Evolutionary conservation across 768 basidiomycete genomes (phyloP).

Genomic region (Coprinopsis sp.): DNA sequence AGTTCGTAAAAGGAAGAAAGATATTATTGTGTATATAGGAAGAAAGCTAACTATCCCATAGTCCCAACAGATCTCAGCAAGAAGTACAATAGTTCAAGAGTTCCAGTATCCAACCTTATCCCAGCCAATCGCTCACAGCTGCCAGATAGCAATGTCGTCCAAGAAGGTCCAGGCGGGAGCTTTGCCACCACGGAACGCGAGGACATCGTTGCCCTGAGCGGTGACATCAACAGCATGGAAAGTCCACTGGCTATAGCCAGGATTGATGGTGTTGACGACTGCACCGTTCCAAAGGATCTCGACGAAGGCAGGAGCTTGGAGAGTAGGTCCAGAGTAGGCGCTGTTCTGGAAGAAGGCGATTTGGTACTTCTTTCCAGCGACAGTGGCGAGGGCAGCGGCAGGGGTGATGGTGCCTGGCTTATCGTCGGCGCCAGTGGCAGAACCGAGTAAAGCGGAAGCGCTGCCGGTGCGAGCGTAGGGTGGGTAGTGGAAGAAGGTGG

Average conservation of each 20-base stretch:
- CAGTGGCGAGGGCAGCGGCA: conserved; percentile 27
- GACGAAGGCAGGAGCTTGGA: conserved; percentile 32
- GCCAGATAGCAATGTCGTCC: conserved; percentile 35
- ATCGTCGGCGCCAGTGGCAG: conserved; percentile 32
- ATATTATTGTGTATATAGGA: too few species aligned
- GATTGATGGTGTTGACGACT: conserved; percentile 25
- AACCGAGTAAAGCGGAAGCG: conserved; percentile 39
- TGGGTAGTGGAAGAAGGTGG: conserved; percentile 39
- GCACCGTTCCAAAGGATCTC: conserved; percentile 42
- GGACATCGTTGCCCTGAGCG: conserved; percentile 31
- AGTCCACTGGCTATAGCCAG: conserved; percentile 36
- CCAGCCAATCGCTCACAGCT: conserved; percentile 2
- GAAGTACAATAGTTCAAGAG: too few species aligned
- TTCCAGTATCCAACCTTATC: not conserved
- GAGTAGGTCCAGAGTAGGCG: conserved; percentile 29
- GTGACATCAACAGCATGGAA: conserved; percentile 32
- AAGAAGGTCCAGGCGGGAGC: conserved; percentile 48
- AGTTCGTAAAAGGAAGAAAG: too few species aligned
- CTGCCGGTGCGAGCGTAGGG: conserved; percentile 37
- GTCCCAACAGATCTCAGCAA: too few species aligned
- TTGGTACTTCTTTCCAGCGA: conserved; percentile 32
- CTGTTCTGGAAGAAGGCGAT: conserved; percentile 41
- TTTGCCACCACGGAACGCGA: conserved; percentile 38
- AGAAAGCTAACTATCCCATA: too few species aligned
- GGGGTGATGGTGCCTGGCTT: conserved; percentile 36